Percentiles rank a stretch among this genome's conserved stretches.
phyloP scores from a whole-genome alignment of 148 eudicot species.

The Chenopodium formosanum region DNA sequence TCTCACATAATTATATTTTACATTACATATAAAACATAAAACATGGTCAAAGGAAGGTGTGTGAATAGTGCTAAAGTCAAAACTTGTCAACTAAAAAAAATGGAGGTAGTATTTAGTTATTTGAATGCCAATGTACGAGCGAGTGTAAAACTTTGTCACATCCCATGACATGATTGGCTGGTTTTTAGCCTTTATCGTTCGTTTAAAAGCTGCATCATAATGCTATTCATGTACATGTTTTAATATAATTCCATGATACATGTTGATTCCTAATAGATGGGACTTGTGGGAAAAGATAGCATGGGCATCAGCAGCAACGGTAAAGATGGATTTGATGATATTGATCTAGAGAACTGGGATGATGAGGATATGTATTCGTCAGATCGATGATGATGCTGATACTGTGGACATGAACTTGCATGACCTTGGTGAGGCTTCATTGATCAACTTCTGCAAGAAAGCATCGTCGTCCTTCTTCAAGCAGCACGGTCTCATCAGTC shows the following conservation, averaged over 20 bases:
- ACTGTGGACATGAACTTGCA: conserved; percentile 31
- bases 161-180: neutral
- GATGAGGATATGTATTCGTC: conserved; percentile 39
- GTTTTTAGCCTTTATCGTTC: neutral
- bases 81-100: too few relatives aligned
- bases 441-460: conserved; percentile 62
- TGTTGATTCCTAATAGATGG: conserved; percentile 23
- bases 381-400: conserved; percentile 45
- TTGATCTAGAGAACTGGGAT: conserved; percentile 34
- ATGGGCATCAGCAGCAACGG: conserved; percentile 48
- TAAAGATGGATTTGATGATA: conserved; percentile 38
- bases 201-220: neutral
- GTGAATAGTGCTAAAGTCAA: too few relatives aligned
- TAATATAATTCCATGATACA: neutral
- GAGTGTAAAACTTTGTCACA: too few relatives aligned
- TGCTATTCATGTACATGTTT: neutral
- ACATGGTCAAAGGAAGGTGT: too few relatives aligned
- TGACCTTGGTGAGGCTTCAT: conserved; percentile 48
- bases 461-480: conserved; percentile 68
- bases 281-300: conserved; percentile 38
- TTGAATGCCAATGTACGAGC: neutral
- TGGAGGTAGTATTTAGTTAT: neutral
- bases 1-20: too few relatives aligned
- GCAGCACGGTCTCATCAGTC: conserved; percentile 76
- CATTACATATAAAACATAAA: too few relatives aligned